phyloP scores from a whole-genome alignment of 495 filamentous ascomycete genomes.

The Talaromyces liani region DNA sequence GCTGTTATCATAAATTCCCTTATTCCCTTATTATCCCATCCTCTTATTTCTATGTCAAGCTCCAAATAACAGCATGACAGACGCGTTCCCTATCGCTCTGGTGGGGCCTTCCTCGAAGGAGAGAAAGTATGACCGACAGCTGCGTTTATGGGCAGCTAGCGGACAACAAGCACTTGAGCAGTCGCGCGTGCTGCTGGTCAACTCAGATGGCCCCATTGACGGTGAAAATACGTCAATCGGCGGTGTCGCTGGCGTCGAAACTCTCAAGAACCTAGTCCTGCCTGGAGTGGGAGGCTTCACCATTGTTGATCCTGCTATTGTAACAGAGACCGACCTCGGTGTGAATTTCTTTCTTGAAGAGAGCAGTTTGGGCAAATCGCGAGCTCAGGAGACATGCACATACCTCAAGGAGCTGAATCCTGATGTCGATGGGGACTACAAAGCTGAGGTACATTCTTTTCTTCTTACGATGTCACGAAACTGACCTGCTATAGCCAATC shows the following conservation, averaged over 20 bases:
- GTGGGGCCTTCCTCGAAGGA: slow-evolving; percentile 73
- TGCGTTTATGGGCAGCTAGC: slow-evolving; percentile 89
- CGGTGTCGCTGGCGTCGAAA: slow-evolving; percentile 81
- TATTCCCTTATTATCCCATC: not conserved
- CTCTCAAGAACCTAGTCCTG: slow-evolving; percentile 92
- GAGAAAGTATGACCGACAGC: slow-evolving; percentile 91
- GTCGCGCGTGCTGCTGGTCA: slow-evolving; percentile 80
- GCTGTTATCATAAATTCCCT: not conserved
- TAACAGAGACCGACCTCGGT: slow-evolving; percentile 77
- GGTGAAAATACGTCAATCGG: slow-evolving; percentile 42
- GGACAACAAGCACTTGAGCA: slow-evolving; percentile 88
- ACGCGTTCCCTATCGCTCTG: slow-evolving; percentile 29
- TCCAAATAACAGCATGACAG: slow-evolving; percentile 21
- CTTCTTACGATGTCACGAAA: slow-evolving; percentile 1
- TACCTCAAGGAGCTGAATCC: slow-evolving; percentile 87
- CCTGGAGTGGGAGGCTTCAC: slow-evolving; percentile 93
- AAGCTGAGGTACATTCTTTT: slow-evolving; percentile 33
- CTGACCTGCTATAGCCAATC: slow-evolving; percentile 22
- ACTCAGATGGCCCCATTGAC: slow-evolving; percentile 48
- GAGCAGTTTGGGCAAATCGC: slow-evolving; percentile 65
- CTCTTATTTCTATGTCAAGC: not conserved
- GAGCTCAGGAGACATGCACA: slow-evolving; percentile 69
- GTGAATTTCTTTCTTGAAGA: slow-evolving; percentile 96
- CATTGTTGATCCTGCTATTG: slow-evolving; percentile 73
- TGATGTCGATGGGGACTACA: slow-evolving; percentile 68